Evolutionary conservation across 2,329 filamentous ascomycete genomes (phyloP), one percentile per base, ranked within the genome.

Genomic region (Trichophyton equinum): DNA sequence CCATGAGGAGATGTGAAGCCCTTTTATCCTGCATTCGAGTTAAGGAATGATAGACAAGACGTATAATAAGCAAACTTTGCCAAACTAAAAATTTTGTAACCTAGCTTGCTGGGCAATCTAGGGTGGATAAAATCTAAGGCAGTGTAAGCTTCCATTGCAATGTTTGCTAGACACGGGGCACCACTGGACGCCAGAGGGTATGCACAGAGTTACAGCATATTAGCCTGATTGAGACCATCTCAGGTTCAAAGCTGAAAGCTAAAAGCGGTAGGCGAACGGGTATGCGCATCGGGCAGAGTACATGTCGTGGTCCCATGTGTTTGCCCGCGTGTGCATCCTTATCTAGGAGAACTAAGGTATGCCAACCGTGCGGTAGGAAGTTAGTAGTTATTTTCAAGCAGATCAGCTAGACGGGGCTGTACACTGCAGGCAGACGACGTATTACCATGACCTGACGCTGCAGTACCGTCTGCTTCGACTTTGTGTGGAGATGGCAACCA

Each of bases 81-180:
- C 4, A 38, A 36, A 7, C 15, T 3, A 27, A 20, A 36, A 8
- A 15, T 38, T 55, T 55, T 15, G 15, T 55, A 55, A 3, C 11
- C n/a, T 4, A n/a, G 51, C 33, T 55, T 55, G 51, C 51, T 55
- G 15, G 33, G 51, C 51, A 55, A 55, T 55, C 51, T 55, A n/a
- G 2, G 5, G 13, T 36, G 18, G 6, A 18, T 6, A 55, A n/a
- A 22, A 55, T 4, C 51, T 1, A 25, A 9, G 11, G 51, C 20
- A 18, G 27, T 55, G 27, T 36, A 25, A 8, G 2, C 36, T 6
- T 7, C n/a, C 11, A 55, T 4, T 3, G 11, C 13, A 36, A 33
- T 55, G 51, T 55, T 55, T 55, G 51, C 51, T 55, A 9, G 51
- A 27, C n/a, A 33, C 46, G 20, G 20, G 25, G 46, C 1, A 11